Evolutionary conservation across 768 basidiomycete genomes (phyloP), one percentile per base, ranked within the genome.

Genomic region (Cantharellus cinnabarinus): DNA sequence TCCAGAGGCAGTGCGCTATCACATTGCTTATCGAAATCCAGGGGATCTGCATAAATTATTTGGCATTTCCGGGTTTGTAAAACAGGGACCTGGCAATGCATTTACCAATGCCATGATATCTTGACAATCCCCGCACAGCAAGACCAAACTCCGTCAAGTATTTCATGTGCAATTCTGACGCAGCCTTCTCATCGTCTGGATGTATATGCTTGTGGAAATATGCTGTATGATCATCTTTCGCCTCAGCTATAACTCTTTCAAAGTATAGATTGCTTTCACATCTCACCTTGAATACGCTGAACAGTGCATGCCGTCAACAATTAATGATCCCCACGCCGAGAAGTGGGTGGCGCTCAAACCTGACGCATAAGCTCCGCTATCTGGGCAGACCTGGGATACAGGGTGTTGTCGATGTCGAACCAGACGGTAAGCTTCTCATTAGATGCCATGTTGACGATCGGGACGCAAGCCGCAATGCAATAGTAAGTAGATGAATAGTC

Each of bases 381-480:
- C 68, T 75, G 79, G 20, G 80, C 73, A 64, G 77, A 81, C 0
- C 84, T 79, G 4, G 86, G 85, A 68, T 90, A 91, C 14, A 91
- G 75, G 2, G 87, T 89, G 65, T 91, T 89, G 69, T 90, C 89
- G 60, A 90, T 86, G 66, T 89, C 88, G 61, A 90, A 79, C 78
- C 81, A 89, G 56, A 87, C 74, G 55, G 88, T 70, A 62, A 69
- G 69, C 60, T 59, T 63, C 20, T 29, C 20, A 67, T 67, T 42
- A 14, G 14, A 5, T 37, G 37, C 39, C 41, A 54, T 54, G 20
- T 29, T 29, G 20, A 29, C 20, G 20, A 29, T 29, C 20, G 20
- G 20, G 20, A 29, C 20, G 20, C 20, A 29, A 29, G 20, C 20
- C 20, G 20, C 20, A 29, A 29, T 29, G 20, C 20, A 29, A 29